phyloP scores from a whole-genome alignment of 805 yeast genomes.

The Yamadazyma ubonensis region DNA sequence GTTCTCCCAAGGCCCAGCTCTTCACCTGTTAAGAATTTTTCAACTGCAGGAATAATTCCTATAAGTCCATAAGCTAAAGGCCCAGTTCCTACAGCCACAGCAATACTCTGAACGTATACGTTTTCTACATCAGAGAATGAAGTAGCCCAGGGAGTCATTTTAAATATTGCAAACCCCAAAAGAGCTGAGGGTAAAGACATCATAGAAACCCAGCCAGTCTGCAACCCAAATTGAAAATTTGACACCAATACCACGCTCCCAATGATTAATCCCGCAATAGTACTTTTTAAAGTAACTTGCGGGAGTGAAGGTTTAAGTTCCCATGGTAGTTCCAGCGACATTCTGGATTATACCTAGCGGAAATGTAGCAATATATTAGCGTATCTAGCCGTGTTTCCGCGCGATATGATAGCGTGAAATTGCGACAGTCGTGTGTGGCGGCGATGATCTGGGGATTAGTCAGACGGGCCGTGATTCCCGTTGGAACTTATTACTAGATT shows the following conservation, averaged over 20 bases:
- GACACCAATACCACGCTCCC: constrained; percentile 86
- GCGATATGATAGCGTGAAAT: constrained; percentile 7
- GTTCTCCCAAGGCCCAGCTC: constrained; percentile 66
- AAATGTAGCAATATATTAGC: too few relatives aligned
- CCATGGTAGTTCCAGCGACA: constrained; percentile 33
- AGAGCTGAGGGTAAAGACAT: constrained; percentile 95
- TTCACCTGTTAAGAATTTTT: constrained; percentile 73
- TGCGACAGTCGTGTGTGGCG: constrained; percentile 8
- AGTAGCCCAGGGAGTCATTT: constrained; percentile 47
- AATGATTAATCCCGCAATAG: constrained; percentile 73
- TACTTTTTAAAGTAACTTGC: constrained; percentile 73
- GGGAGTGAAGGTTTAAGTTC: constrained; percentile 51
- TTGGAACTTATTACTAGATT: not conserved
- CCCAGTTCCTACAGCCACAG: constrained; percentile 97
- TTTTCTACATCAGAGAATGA: constrained; percentile 82
- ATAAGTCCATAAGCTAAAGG: constrained; percentile 94
- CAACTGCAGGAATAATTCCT: constrained; percentile 95
- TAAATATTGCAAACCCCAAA: constrained; percentile 81
- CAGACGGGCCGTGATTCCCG: constrained; percentile 1
- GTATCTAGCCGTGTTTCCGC: constrained; percentile 3
- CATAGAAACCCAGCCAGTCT: constrained; percentile 99
- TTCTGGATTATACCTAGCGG: too few relatives aligned
- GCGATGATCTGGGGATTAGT: not conserved
- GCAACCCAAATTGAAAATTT: constrained; percentile 93
- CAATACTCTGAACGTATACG: constrained; percentile 85